Conservation (phyloP, 2,329 filamentous ascomycete genomes). For the Cyanodermella asteris region DNA sequence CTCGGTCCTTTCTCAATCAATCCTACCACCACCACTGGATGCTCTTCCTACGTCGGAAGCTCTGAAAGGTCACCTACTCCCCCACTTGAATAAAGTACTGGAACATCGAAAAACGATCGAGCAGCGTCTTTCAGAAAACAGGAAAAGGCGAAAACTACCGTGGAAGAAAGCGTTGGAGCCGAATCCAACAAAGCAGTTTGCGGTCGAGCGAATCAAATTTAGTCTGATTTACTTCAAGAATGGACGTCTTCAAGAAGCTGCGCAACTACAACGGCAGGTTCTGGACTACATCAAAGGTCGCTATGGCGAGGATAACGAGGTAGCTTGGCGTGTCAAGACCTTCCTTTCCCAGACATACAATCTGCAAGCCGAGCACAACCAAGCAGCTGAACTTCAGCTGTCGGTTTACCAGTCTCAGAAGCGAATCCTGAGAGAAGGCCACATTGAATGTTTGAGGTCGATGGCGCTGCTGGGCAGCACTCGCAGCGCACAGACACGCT, state of each 20-base stretch:
- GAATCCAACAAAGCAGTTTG: neutral
- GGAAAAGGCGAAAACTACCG: slow-evolving; percentile 1
- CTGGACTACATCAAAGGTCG: slow-evolving; percentile 8
- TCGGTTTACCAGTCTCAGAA: slow-evolving; percentile 9
- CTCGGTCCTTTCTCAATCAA: slow-evolving; percentile 9
- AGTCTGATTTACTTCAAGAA: slow-evolving; percentile 8
- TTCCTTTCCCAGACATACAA: slow-evolving; percentile 10
- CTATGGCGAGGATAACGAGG: slow-evolving; percentile 10
- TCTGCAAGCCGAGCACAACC: slow-evolving; percentile 8
- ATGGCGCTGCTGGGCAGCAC: slow-evolving; percentile 10
- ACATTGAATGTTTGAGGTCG: slow-evolving; percentile 11
- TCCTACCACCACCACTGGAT: slow-evolving; percentile 11
- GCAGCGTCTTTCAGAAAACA: too few species aligned
- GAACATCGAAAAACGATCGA: slow-evolving; percentile 2
- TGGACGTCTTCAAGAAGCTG: slow-evolving; percentile 11
- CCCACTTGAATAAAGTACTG: slow-evolving; percentile 11
- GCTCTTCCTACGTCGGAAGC: slow-evolving; percentile 7
- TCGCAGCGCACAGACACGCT: slow-evolving; percentile 9
- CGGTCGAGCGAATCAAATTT: slow-evolving; percentile 4
- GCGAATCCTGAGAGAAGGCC: slow-evolving; percentile 8
- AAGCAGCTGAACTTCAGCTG: slow-evolving; percentile 10
- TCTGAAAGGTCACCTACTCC: slow-evolving; percentile 9
- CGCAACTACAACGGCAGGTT: slow-evolving; percentile 11
- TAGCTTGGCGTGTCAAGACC: slow-evolving; percentile 9
- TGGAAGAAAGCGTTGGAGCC: slow-evolving; percentile 1